These are phyloP conservation scores for Ceratocystis huliohia DNA, from an alignment of 2,329 filamentous ascomycete genomes.

Conservation along the genomic window DNA sequence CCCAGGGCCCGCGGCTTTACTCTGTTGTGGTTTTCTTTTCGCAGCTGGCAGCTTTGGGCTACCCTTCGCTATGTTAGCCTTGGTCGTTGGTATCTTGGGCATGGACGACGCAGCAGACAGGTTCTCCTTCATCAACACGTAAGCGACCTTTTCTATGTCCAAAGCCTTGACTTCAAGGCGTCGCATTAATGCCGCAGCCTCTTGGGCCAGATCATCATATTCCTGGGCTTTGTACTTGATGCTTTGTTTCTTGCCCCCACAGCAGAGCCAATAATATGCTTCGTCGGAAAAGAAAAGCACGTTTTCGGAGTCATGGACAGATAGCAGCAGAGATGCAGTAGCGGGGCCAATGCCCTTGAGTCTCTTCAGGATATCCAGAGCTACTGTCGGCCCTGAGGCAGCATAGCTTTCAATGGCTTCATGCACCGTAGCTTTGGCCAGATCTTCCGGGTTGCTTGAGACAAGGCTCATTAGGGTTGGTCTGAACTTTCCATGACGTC, in stretches of 20 bases:
- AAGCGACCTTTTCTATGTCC: slow-evolving; percentile 59
- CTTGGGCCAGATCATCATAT: slow-evolving; percentile 44
- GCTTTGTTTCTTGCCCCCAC: slow-evolving; percentile 35
- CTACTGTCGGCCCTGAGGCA: slow-evolving; percentile 31
- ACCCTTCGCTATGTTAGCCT: slow-evolving; percentile 22
- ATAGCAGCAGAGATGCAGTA: slow-evolving; percentile 61
- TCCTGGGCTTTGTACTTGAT: slow-evolving; percentile 62
- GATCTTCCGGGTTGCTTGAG: slow-evolving; percentile 42
- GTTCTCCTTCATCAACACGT: slow-evolving; percentile 32
- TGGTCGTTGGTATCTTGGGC: neutral
- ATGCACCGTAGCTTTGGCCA: slow-evolving; percentile 37
- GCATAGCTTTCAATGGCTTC: slow-evolving; percentile 40
- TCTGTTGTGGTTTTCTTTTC: slow-evolving; percentile 16
- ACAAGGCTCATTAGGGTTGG: slow-evolving; percentile 49
- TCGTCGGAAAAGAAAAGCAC: slow-evolving; percentile 73
- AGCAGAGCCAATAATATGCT: slow-evolving; percentile 58
- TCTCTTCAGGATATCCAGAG: slow-evolving; percentile 42
- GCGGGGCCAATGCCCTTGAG: slow-evolving; percentile 69
- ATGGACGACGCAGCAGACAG: neutral
- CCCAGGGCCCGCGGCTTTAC: neutral
- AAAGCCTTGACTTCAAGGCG: slow-evolving; percentile 44
- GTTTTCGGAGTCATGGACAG: slow-evolving; percentile 45
- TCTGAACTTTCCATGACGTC: slow-evolving; percentile 50
- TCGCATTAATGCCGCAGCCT: slow-evolving; percentile 32
- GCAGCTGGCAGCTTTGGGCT: neutral